Conservation (phyloP, 163 green algal genomes). For the Coccomyxa subellipsoidea region DNA sequence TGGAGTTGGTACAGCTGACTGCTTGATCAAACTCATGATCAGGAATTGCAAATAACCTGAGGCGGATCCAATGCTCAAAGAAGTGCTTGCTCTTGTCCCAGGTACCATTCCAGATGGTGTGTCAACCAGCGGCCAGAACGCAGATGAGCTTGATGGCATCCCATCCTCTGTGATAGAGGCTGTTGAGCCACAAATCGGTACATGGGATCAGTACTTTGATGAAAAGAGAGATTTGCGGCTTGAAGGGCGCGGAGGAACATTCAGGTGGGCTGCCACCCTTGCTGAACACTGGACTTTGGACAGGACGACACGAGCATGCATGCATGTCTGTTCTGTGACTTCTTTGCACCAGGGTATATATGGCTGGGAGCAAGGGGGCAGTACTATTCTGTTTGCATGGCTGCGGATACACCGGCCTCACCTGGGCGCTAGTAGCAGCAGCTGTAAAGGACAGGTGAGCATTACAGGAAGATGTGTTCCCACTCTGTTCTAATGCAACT, state of each 20-base stretch:
- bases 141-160: neutral
- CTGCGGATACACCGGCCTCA: conserved; percentile 83
- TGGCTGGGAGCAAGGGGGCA: conserved; percentile 11
- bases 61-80: neutral
- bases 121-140: neutral
- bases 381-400: conserved; percentile 85
- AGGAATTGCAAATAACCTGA: neutral
- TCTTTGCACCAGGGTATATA: conserved; percentile 28
- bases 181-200: neutral
- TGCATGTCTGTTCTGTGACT: neutral
- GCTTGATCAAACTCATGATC: neutral
- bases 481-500: too few species aligned
- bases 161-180: neutral
- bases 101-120: conserved; percentile 5
- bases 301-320: too few species aligned
- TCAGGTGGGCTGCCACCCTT: conserved; percentile 18
- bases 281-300: too few species aligned
- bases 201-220: conserved; percentile 59
- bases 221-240: conserved; percentile 33
- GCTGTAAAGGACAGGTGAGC: conserved; percentile 6
- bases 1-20: neutral
- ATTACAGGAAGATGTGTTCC: too few species aligned
- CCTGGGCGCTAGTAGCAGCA: conserved; percentile 75
- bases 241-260: conserved; percentile 35
- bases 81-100: neutral